Conservation (phyloP, 2,329 filamentous ascomycete genomes). For the Emergomyces africanus region DNA sequence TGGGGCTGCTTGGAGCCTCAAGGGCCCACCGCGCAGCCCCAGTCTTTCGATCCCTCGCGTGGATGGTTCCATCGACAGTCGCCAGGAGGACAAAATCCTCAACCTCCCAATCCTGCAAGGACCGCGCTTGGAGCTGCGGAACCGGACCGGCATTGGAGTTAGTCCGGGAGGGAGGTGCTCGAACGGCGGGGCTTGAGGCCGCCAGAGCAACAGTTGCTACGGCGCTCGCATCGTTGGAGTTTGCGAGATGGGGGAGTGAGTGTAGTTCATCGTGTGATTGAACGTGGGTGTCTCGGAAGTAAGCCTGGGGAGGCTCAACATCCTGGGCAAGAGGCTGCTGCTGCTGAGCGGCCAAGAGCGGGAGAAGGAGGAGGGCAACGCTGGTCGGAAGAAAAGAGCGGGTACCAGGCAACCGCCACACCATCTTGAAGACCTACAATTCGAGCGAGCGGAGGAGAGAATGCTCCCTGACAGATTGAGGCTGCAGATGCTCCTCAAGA, state of each 20-base stretch:
- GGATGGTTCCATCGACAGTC: conserved; percentile 96
- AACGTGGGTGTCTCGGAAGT: conserved; percentile 13
- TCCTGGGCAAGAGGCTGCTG: conserved; percentile 34
- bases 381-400: conserved; percentile 42
- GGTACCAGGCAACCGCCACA: conserved; percentile 52
- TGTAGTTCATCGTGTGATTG: conserved; percentile 1
- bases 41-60: conserved; percentile 78
- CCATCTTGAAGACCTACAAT: conserved; percentile 38
- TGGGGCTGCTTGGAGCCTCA: conserved; percentile 62
- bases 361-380: conserved; percentile 46
- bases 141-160: conserved; percentile 53
- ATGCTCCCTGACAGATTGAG: neutral
- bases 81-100: conserved; percentile 99
- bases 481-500: neutral
- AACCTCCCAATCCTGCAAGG: conserved; percentile 98
- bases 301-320: conserved; percentile 10
- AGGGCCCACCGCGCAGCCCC: conserved; percentile 78
- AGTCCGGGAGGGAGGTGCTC: conserved; percentile 76
- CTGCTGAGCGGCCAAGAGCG: conserved; percentile 52
- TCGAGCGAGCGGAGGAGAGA: neutral
- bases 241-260: conserved; percentile 2
- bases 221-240: conserved; percentile 68
- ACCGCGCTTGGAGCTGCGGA: conserved; percentile 88
- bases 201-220: conserved; percentile 96
- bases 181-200: conserved; percentile 58